Evolutionary conservation across 768 basidiomycete species (phyloP).

Genomic region (Lactarius tabidus): DNA sequence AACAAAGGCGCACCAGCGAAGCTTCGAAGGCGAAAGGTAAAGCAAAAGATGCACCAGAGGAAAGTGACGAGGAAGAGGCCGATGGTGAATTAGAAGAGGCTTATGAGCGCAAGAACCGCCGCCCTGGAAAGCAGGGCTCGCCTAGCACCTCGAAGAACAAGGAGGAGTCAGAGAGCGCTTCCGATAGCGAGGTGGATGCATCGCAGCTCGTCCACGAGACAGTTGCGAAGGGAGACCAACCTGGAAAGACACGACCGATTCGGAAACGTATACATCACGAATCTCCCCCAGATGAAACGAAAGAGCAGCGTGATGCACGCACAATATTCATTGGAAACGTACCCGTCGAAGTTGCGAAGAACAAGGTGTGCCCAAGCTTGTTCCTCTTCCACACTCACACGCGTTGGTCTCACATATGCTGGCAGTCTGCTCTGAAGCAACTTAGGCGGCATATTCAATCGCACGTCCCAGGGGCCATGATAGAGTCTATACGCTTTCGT

Average conservation of each 20-base stretch:
- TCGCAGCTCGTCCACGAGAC: constrained; percentile 63
- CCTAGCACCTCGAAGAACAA: constrained; percentile 23
- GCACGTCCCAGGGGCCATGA: constrained; percentile 67
- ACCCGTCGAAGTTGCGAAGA: constrained; percentile 67
- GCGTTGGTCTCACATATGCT: background rate
- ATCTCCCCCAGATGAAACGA: constrained; percentile 63
- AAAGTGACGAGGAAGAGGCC: constrained; percentile 31
- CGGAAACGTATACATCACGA: constrained; percentile 41
- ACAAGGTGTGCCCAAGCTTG: constrained; percentile 53
- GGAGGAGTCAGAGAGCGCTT: constrained; percentile 27
- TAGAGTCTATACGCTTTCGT: constrained; percentile 91
- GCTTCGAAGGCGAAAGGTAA: constrained; percentile 19
- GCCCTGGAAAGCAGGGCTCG: constrained; percentile 13
- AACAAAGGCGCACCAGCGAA: constrained; percentile 29
- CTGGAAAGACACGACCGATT: constrained; percentile 26
- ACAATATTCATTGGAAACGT: constrained; percentile 94
- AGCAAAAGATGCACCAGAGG: constrained; percentile 6
- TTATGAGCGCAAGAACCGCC: constrained; percentile 22
- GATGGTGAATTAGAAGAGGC: constrained; percentile 38
- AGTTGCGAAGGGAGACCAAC: constrained; percentile 34
- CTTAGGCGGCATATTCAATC: constrained; percentile 73
- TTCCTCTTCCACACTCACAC: background rate
- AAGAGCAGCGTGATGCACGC: constrained; percentile 66
- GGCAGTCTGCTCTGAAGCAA: constrained; percentile 68
- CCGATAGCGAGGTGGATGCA: constrained; percentile 36